phyloP scores from a whole-genome alignment of 192 early-diverging fungal genomes.

The Kappamyces sp. region DNA sequence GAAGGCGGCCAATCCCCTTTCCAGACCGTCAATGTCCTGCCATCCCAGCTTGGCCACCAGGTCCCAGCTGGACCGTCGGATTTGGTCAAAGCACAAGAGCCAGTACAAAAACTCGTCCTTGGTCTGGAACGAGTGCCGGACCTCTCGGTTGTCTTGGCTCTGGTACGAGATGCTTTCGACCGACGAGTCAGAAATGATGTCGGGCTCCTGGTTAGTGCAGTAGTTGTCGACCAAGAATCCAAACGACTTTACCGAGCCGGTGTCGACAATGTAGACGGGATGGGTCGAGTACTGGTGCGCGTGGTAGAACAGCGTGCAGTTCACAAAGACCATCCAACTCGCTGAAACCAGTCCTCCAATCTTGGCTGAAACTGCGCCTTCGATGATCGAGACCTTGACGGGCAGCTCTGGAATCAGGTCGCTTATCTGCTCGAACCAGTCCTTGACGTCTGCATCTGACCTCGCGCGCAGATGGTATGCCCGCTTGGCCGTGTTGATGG shows the following conservation, averaged over 20 bases:
- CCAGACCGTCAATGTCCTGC: slow-evolving; percentile 1
- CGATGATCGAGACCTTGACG: slow-evolving; percentile 15
- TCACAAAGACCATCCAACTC: slow-evolving; percentile 7
- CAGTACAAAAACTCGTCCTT: no score
- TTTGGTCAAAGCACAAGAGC: no score
- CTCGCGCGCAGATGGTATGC: slow-evolving; percentile 6
- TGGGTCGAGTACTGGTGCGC: background rate
- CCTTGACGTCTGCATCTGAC: slow-evolving; percentile 13
- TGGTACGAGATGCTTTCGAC: no score
- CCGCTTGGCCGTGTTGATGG: slow-evolving; percentile 22
- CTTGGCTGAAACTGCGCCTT: background rate
- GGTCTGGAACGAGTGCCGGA: no score
- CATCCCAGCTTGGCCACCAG: slow-evolving; percentile 7
- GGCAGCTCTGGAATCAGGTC: slow-evolving; percentile 2
- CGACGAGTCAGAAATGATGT: no score
- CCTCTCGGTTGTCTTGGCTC: no score
- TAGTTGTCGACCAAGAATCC: no score
- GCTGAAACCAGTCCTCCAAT: background rate
- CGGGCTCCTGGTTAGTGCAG: no score
- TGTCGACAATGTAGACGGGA: slow-evolving; percentile 11
- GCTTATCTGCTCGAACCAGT: slow-evolving; percentile 22
- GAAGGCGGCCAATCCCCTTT: slow-evolving; percentile 5
- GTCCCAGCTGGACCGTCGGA: no score
- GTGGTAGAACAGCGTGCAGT: slow-evolving; percentile 19
- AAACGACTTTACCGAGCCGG: background rate